A percentile compares a stretch with the other conserved stretches of the same genome.
phyloP scores from a whole-genome alignment of 371 early-diverging fungal species.

The Rhizomucor pusillus region DNA sequence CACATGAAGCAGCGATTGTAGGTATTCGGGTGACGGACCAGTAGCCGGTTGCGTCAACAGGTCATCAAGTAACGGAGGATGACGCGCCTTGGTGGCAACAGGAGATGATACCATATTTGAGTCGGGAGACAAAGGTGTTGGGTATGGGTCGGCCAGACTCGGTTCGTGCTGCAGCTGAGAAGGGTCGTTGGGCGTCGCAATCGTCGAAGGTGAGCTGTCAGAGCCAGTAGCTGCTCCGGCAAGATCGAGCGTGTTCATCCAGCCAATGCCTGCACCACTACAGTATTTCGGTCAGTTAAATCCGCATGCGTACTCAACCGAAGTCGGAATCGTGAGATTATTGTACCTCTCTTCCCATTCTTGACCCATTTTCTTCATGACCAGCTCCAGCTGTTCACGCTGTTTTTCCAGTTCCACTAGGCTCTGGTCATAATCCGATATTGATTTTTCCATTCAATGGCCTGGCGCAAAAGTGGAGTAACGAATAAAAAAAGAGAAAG shows the following conservation, averaged over 20 bases:
- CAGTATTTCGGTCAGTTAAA: neutral
- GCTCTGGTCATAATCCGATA: conserved; percentile 46
- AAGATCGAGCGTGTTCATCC: conserved; percentile 20
- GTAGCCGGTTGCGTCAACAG: neutral
- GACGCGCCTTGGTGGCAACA: too few relatives aligned
- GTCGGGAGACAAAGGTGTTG: too few relatives aligned
- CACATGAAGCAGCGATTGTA: conserved; percentile 32
- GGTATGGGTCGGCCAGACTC: too few relatives aligned
- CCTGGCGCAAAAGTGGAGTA: neutral
- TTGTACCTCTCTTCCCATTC: conserved; percentile 57
- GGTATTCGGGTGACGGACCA: conserved; percentile 37
- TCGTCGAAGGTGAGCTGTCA: too few relatives aligned
- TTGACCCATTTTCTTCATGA: conserved; percentile 47
- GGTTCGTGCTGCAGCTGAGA: too few relatives aligned
- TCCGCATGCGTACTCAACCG: too few relatives aligned
- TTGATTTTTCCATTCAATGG: conserved; percentile 38
- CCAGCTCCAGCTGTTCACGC: conserved; percentile 35
- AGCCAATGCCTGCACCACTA: conserved; percentile 51
- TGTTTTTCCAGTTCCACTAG: conserved; percentile 43
- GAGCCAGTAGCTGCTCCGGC: too few relatives aligned
- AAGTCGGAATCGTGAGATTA: too few relatives aligned
- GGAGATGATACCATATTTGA: too few relatives aligned
- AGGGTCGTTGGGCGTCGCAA: too few relatives aligned
- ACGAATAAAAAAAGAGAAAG: conserved; percentile 5
- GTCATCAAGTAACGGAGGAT: too few relatives aligned